Evolutionary conservation across 345 rosid genomes (phyloP).

Genomic region (Eucalyptus cloeziana): DNA sequence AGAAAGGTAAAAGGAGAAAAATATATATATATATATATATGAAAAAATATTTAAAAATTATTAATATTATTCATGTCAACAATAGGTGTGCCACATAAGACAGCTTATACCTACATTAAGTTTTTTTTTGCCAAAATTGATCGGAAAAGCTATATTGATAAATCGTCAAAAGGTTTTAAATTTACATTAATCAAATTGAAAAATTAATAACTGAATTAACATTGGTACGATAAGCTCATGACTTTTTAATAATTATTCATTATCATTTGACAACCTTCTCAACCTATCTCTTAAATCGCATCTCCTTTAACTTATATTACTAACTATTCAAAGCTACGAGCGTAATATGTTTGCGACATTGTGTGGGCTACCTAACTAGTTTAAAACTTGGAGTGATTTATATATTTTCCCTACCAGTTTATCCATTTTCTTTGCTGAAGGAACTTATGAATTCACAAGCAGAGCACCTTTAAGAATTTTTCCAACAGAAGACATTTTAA

Average conservation of each 20-base stretch:
- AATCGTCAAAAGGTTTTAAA: not conserved
- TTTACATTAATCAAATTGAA: not conserved
- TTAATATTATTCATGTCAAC: accelerated
- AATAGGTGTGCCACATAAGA: accelerated
- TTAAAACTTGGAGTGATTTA: not conserved
- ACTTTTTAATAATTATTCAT: not conserved
- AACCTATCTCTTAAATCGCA: not conserved
- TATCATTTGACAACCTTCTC: not conserved
- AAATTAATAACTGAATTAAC: not conserved
- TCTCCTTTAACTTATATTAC: not conserved
- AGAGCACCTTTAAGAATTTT: not conserved
- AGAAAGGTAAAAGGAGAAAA: not conserved
- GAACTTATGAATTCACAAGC: not conserved
- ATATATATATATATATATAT: too few species aligned
- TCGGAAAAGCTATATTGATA: accelerated
- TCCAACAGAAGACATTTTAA: not conserved
- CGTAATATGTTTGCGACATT: not conserved
- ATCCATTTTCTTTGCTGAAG: not conserved
- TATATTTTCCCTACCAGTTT: not conserved
- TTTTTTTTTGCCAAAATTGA: not conserved
- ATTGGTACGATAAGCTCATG: not conserved
- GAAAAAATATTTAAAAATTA: not conserved
- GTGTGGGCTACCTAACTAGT: not conserved
- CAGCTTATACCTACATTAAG: accelerated
- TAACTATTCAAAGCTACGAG: not conserved